Evolutionary conservation across 2,329 filamentous ascomycete genomes (phyloP), one percentile per base, ranked within the genome.

Genomic region (Talaromyces sp.): DNA sequence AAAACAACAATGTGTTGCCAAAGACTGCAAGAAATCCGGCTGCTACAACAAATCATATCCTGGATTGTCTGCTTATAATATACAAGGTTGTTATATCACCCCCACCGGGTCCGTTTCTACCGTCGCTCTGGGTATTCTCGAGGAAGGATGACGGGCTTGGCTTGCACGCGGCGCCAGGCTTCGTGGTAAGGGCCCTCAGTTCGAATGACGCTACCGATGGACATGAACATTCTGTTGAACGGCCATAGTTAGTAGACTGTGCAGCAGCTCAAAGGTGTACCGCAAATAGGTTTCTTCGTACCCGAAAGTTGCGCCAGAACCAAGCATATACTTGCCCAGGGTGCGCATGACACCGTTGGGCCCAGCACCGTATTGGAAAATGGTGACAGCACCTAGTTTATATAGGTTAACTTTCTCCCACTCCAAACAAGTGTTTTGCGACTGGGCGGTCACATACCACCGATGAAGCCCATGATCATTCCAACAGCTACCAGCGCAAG

Each of bases 401-500:
- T 17, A 26, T 5, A 57, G n/a, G 48, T 17, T 17, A 31, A 46
- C 8, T 9, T 19, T n/a, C 24, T 31, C 12, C 11, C 71, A 68
- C 12, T 14, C 27, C 27, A 3, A 35, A 55, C 67, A 58, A n/a
- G 29, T 10, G n/a, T 54, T n/a, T 54, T 54, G n/a, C 48, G 53
- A 41, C 38, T 26, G 21, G 21, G n/a, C 10, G 53, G 14, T 14
- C 32, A 69, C 81, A 56, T 81, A 95, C 93, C 94, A 69, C 94
- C 96, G 70, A 99, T 95, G 81, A 99, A 97, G 65, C 94, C 94
- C 78, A 99, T 97, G 74, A 96, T 96, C 57, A 90, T 82, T 64
- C 94, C 94, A 64, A 99, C 94, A 77, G 92, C 94, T 97, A 69
- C 12, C 27, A 29, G 48, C 26, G 62, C 24, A 56, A 62, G 64